Conservation (phyloP, 805 yeast genomes). For the Cyberlindnera xylosilytica region DNA sequence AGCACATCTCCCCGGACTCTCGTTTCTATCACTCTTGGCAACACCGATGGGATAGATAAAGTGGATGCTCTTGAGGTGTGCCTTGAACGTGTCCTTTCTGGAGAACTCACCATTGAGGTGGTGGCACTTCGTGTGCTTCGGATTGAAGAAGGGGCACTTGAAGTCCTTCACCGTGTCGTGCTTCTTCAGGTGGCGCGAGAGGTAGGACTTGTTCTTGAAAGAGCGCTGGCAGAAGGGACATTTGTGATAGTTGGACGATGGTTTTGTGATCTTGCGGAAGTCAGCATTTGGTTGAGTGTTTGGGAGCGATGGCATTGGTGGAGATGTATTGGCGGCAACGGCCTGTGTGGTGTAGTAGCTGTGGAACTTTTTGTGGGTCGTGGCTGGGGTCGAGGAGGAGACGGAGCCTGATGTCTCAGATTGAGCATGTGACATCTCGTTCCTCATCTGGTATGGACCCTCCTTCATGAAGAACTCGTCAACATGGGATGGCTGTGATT, state of each 20-base stretch:
- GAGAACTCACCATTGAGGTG: constrained; percentile 73
- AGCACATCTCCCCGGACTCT: constrained; percentile 62
- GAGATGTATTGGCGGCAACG: neutral
- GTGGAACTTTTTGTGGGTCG: constrained; percentile 19
- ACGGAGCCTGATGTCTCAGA: neutral
- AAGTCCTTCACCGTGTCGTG: constrained; percentile 76
- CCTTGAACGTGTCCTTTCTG: constrained; percentile 76
- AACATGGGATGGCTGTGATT: neutral
- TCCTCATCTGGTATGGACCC: constrained; percentile 17
- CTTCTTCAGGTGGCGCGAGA: constrained; percentile 80
- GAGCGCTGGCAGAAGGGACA: constrained; percentile 70
- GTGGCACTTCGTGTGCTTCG: constrained; percentile 40
- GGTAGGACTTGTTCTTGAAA: constrained; percentile 74
- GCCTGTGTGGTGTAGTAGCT: constrained; percentile 18
- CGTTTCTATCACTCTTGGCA: constrained; percentile 56
- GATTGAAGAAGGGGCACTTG: constrained; percentile 67
- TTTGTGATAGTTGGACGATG: constrained; percentile 21
- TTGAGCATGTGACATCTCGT: constrained; percentile 9
- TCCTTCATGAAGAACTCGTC: constrained; percentile 23
- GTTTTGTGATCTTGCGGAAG: constrained; percentile 5
- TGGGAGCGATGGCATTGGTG: constrained; percentile 12
- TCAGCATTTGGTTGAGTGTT: constrained; percentile 5
- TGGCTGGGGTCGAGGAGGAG: constrained; percentile 1
- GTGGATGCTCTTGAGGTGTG: constrained; percentile 75
- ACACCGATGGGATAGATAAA: constrained; percentile 74